phyloP scores from a whole-genome alignment of 495 filamentous ascomycete species.

The Beverwykella pulmonaria region DNA sequence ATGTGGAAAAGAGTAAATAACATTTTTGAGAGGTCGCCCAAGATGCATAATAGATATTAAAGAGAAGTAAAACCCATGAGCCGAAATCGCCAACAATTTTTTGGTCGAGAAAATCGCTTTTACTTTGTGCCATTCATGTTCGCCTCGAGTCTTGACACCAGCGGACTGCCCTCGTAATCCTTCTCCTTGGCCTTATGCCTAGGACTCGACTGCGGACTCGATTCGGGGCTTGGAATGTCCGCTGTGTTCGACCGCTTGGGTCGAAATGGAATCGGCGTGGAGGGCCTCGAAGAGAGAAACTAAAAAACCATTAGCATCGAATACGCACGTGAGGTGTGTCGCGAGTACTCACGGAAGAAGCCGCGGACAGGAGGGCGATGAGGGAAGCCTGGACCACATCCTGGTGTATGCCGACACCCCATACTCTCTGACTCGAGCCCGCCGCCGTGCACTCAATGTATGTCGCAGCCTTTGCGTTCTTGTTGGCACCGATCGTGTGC shows the following conservation, averaged over 20 bases:
- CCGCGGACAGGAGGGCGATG: constrained; percentile 84
- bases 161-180: constrained; percentile 6
- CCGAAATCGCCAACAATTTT: neutral
- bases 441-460: constrained; percentile 87
- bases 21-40: neutral
- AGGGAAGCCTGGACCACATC: constrained; percentile 93
- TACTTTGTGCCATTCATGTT: constrained; percentile 8
- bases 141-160: constrained; percentile 18
- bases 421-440: constrained; percentile 72
- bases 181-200: neutral
- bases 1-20: neutral
- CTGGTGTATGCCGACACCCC: constrained; percentile 95
- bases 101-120: neutral
- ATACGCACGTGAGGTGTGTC: neutral
- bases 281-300: constrained; percentile 61
- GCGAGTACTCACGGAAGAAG: constrained; percentile 72
- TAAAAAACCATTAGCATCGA: constrained; percentile 38
- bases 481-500: constrained; percentile 81
- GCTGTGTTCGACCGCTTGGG: constrained; percentile 45
- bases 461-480: constrained; percentile 84
- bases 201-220: constrained; percentile 1
- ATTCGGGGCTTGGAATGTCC: constrained; percentile 36
- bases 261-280: constrained; percentile 57
- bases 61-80: neutral
- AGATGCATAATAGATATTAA: neutral